phyloP scores from a whole-genome alignment of 495 filamentous ascomycete genomes.

The Aspergillus nanangensis region DNA sequence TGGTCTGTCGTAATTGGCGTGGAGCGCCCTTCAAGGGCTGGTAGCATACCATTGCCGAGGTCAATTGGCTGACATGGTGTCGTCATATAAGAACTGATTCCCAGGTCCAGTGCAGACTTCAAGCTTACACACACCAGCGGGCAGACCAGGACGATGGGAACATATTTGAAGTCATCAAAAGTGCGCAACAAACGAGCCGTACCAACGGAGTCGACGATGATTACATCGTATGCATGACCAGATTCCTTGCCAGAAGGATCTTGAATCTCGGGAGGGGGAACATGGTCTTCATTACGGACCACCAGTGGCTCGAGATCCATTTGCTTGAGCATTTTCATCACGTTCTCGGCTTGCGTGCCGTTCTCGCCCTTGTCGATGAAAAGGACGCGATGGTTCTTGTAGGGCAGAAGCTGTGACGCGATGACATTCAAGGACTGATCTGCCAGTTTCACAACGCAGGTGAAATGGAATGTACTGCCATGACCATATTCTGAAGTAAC shows the following conservation, averaged over 20 bases:
- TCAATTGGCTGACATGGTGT: constrained; percentile 94
- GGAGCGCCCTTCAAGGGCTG: constrained; percentile 91
- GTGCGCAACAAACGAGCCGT: constrained; percentile 80
- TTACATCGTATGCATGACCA: constrained; percentile 81
- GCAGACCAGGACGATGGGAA: constrained; percentile 90
- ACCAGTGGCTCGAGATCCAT: constrained; percentile 80
- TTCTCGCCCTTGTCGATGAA: constrained; percentile 95
- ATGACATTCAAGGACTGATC: constrained; percentile 78
- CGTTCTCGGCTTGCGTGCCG: constrained; percentile 64
- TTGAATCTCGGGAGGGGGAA: constrained; percentile 56
- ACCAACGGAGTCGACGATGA: constrained; percentile 92
- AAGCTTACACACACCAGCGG: constrained; percentile 88
- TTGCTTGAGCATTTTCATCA: constrained; percentile 72
- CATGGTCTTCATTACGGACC: constrained; percentile 59
- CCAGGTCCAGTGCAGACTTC: constrained; percentile 91
- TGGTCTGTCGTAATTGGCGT: constrained; percentile 90
- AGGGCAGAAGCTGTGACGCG: constrained; percentile 78
- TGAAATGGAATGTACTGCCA: constrained; percentile 96
- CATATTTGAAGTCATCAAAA: constrained; percentile 95
- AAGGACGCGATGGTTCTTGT: constrained; percentile 82
- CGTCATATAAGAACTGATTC: constrained; percentile 98
- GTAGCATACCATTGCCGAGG: constrained; percentile 95
- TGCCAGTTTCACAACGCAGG: constrained; percentile 85
- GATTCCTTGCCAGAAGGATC: constrained; percentile 52
- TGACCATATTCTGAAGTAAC: constrained; percentile 90